Evolutionary conservation across 129 eudicot genomes (phyloP).

Genomic region (Helichrysum umbraculigerum): DNA sequence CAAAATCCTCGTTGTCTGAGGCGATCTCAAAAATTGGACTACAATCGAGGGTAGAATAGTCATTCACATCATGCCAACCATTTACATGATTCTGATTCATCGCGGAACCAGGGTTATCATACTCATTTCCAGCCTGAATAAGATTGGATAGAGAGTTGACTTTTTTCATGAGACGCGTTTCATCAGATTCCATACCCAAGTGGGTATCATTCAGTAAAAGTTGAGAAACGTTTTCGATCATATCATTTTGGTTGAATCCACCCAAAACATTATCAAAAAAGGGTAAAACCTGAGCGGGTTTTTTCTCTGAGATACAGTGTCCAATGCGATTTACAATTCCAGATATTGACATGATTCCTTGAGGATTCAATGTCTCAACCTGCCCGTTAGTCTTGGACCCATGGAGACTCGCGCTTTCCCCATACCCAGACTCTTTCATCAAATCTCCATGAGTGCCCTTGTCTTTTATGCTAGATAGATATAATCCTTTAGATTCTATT

Average conservation of each 20-base stretch:
- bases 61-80: constrained; percentile 17
- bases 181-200: constrained; percentile 43
- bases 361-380: constrained; percentile 34
- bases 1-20: not conserved
- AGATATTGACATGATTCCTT: constrained; percentile 40
- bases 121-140: constrained; percentile 25
- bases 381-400: constrained; percentile 33
- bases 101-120: constrained; percentile 1
- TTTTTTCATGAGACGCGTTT: constrained; percentile 49
- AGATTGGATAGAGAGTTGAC: constrained; percentile 61
- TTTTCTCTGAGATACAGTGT: constrained; percentile 42
- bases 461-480: constrained; percentile 11
- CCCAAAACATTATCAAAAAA: constrained; percentile 15
- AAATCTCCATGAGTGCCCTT: constrained; percentile 5
- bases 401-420: not conserved
- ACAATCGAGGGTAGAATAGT: constrained; percentile 1
- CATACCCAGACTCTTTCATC: not conserved
- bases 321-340: constrained; percentile 59
- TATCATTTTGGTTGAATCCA: constrained; percentile 32
- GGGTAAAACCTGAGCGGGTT: constrained; percentile 27
- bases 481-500: not conserved
- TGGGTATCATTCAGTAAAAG: constrained; percentile 45
- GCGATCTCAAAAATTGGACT: not conserved
- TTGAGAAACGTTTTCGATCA: constrained; percentile 46
- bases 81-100: not conserved